phyloP scores from a whole-genome alignment of 2,329 filamentous ascomycete species.

The Penicillium sp. region DNA sequence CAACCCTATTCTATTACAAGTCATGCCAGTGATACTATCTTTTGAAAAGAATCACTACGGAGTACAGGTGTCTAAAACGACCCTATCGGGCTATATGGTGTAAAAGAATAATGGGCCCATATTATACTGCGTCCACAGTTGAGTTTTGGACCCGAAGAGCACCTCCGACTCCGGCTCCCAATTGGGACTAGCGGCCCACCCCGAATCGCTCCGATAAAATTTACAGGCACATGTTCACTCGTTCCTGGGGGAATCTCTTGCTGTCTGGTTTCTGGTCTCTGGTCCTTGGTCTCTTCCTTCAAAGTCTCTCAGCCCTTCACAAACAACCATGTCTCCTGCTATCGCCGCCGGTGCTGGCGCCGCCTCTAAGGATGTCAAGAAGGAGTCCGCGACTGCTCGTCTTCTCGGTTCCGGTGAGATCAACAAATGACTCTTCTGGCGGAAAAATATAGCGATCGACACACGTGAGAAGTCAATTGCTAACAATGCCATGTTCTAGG shows the following conservation, averaged over 20 bases:
- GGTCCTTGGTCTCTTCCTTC: constrained; percentile 3
- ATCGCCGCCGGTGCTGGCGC: constrained; percentile 43
- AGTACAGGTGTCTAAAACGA: too few species aligned
- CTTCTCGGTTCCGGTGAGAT: constrained; percentile 83
- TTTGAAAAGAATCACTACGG: too few species aligned
- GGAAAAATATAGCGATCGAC: not conserved
- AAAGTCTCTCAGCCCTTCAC: constrained; percentile 17
- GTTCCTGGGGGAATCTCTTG: constrained; percentile 22
- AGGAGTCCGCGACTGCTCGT: constrained; percentile 86
- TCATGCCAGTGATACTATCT: too few species aligned
- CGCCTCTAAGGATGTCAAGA: constrained; percentile 66
- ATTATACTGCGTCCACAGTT: not conserved
- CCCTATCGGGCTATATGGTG: not conserved
- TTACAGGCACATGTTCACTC: constrained; percentile 21
- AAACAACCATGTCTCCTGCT: constrained; percentile 60
- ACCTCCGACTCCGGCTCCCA: constrained; percentile 31
- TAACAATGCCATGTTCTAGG: constrained; percentile 56
- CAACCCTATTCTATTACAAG: not conserved
- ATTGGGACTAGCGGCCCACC: constrained; percentile 29
- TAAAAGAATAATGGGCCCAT: not conserved
- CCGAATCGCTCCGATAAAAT: constrained; percentile 28
- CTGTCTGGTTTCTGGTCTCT: constrained; percentile 6
- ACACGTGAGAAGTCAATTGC: constrained; percentile 9
- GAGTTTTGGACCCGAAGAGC: not conserved
- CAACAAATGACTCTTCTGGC: not conserved